Evolutionary conservation across 495 filamentous ascomycete genomes (phyloP).

Genomic region (Staphylotrichum tortipilum): DNA sequence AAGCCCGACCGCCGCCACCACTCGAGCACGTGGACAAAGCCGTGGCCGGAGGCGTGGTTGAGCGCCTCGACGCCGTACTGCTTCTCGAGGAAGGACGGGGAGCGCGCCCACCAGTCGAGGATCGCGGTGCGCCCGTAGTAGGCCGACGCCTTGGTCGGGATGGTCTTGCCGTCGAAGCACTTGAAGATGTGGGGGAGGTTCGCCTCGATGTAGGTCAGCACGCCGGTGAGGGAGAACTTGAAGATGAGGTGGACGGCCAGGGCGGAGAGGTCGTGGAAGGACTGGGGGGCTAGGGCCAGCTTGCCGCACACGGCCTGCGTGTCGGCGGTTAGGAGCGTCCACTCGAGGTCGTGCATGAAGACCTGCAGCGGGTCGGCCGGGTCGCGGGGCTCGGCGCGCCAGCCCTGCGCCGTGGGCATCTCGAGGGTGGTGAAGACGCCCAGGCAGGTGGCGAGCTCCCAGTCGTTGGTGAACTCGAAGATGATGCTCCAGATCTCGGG

Average conservation of each 20-base stretch:
- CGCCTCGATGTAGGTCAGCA: conserved; percentile 73
- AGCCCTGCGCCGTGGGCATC: conserved; percentile 54
- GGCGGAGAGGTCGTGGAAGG: conserved; percentile 65
- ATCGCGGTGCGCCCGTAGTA: conserved; percentile 80
- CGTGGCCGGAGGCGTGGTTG: conserved; percentile 74
- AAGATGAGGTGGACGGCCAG: conserved; percentile 81
- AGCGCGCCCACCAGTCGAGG: conserved; percentile 70
- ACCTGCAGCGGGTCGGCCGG: conserved; percentile 40
- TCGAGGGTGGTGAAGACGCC: conserved; percentile 68
- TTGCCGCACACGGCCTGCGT: conserved; percentile 58
- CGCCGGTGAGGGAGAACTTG: conserved; percentile 72
- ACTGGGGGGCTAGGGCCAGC: conserved; percentile 54
- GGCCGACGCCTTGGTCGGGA: conserved; percentile 75
- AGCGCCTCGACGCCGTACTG: conserved; percentile 68
- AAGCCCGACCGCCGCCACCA: conserved; percentile 86
- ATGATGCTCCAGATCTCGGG: conserved; percentile 85
- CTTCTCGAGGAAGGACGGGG: conserved; percentile 68
- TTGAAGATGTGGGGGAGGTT: conserved; percentile 71
- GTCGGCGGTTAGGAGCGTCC: conserved; percentile 64
- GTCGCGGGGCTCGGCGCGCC: conserved; percentile 42
- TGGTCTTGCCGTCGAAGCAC: conserved; percentile 69
- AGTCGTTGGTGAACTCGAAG: conserved; percentile 74
- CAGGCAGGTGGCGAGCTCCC: conserved; percentile 76
- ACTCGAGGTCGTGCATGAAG: conserved; percentile 61
- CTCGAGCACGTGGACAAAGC: conserved; percentile 74